Base-by-base conservation (phyloP, 108 stramenopile genomes). In the Pseudonitzschia multiseries region DNA sequence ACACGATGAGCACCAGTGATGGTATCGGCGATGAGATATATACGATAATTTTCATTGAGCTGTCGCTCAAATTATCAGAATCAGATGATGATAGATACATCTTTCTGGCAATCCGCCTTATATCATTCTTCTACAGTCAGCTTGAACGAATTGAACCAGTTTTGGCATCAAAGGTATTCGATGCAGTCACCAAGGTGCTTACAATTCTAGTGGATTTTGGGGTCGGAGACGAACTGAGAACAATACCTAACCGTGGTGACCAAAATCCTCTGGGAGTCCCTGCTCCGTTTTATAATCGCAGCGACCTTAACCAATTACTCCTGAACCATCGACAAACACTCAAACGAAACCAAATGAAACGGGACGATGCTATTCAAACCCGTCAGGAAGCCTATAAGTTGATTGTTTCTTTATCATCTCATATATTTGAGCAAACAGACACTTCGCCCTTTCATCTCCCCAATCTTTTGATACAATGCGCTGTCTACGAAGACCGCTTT, bases 261-360 rank as follows among this genome's bases (percentile, higher is more conserved):
- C 63, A 46, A 13, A 42, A 59, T 31, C 71, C 72, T 3, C 17
- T 61, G n/a, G 78, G 78, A 46, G 78, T 61, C 18, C 71, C 52
- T 14, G 48, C 32, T 43, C 71, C 65, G 10, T 73, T 79, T 24
- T 20, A 22, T 6, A 63, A 33, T 65, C 71, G 72, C 29, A 28
- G 52, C n/a, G 78, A 79, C 42, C 57, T 73, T 21, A 62, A 79
- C 54, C 50, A 48, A 29, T 46, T 79, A 42, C 44, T 79, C 51
- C 40, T 67, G 22, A 22, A 24, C 32, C 78, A 73, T 41, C 71
- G 78, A 33, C 60, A 57, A 41, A 26, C 59, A 18, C 59, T 52
- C 13, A 68, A 69, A 24, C 57, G 72, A 48, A 40, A 50, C 36
- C 40, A 68, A 17, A 42, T 72, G 21, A 46, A 43, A 8, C 21